phyloP scores from a whole-genome alignment of 139 green algal genomes.

The Tetradesmus lagerheimii region DNA sequence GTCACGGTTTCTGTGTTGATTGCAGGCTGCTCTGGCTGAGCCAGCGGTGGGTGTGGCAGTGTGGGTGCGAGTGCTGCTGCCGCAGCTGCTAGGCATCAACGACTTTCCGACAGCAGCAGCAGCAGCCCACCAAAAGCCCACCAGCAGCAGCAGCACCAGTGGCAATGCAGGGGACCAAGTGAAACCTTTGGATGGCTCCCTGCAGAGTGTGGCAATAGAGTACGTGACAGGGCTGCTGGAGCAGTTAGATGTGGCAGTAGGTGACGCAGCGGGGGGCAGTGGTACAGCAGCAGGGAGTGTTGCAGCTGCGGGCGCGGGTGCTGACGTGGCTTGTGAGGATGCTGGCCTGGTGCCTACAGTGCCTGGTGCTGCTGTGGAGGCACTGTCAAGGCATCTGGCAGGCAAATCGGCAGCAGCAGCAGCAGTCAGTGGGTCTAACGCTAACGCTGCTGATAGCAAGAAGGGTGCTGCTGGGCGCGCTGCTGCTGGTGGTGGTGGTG shows the following conservation, averaged over 20 bases:
- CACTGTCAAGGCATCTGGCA: constrained; percentile 19
- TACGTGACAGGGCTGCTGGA: constrained; percentile 29
- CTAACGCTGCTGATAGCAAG: constrained; percentile 5
- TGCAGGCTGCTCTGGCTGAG: constrained; percentile 34
- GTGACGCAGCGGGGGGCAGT: not conserved
- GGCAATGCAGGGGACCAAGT: not conserved
- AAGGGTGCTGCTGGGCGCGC: not conserved
- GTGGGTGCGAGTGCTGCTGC: constrained; percentile 60
- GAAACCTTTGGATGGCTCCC: constrained; percentile 24
- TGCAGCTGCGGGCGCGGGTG: too few species aligned
- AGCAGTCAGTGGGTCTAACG: not conserved
- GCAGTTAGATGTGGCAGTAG: not conserved
- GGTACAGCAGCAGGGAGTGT: not conserved
- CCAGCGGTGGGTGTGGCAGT: constrained; percentile 39
- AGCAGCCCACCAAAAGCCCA: not conserved
- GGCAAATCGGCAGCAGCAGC: not conserved
- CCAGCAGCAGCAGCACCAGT: not conserved
- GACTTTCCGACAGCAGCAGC: not conserved
- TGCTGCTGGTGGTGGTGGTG: not conserved
- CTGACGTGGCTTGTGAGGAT: constrained; percentile 20
- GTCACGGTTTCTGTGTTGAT: not conserved
- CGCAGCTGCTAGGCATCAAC: constrained; percentile 32
- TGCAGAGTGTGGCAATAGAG: not conserved
- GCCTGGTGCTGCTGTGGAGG: constrained; percentile 39
- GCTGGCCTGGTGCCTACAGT: constrained; percentile 10